Percentiles rank a stretch among this genome's conserved stretches.
Conservation (phyloP, 148 eudicot genomes). For the Silene conica region DNA sequence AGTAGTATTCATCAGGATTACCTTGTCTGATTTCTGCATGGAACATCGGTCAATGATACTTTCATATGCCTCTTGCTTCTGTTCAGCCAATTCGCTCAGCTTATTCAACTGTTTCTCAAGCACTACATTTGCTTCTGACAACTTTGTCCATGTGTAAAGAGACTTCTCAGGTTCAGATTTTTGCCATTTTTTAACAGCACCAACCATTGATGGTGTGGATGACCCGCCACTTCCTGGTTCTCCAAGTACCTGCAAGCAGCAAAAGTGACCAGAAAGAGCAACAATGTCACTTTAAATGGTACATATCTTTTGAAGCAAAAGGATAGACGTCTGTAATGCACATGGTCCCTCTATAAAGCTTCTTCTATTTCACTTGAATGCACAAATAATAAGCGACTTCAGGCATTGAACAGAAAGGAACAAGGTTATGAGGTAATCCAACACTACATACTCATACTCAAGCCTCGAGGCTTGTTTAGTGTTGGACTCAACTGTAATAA, state of each 20-base stretch:
- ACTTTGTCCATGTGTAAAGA: constrained; percentile 57
- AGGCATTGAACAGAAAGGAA: background rate
- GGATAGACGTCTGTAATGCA: background rate
- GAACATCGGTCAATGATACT: constrained; percentile 55
- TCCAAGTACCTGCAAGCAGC: constrained; percentile 68
- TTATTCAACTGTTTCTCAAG: constrained; percentile 57
- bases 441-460: background rate
- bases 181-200: constrained; percentile 98
- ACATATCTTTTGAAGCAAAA: background rate
- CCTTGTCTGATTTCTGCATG: constrained; percentile 61
- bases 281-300: background rate
- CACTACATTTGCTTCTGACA: constrained; percentile 64
- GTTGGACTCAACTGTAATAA: too few relatives aligned
- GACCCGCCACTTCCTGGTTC: constrained; percentile 99
- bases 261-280: constrained; percentile 13
- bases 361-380: background rate
- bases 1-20: constrained; percentile 20
- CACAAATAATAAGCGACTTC: background rate
- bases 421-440: background rate
- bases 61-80: constrained; percentile 52
- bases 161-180: constrained; percentile 81
- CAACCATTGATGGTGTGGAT: constrained; percentile 98
- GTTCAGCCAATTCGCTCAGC: constrained; percentile 59
- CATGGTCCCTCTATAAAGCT: background rate
- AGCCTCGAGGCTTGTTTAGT: too few relatives aligned